phyloP scores from a whole-genome alignment of 805 yeast genomes.

The Scheffersomyces spartinae region DNA sequence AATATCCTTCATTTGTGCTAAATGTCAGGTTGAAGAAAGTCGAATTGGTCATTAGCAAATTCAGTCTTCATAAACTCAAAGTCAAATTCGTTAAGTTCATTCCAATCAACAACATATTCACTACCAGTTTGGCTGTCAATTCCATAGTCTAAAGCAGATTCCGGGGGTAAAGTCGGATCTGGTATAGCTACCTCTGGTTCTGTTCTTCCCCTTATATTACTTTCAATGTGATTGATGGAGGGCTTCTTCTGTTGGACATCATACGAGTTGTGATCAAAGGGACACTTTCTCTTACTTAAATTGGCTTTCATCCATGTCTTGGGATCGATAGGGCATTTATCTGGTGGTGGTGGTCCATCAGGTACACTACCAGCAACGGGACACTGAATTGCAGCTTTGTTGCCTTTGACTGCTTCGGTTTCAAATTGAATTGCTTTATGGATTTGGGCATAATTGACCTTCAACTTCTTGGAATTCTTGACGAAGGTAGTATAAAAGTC shows the following conservation, averaged over 20 bases:
- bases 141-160: no score
- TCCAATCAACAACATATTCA: no score
- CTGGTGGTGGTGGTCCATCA: conserved; percentile 1
- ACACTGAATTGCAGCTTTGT: conserved; percentile 2
- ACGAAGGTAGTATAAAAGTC: conserved; percentile 26
- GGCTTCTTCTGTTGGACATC: conserved; percentile 1
- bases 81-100: conserved; percentile 12
- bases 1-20: no score
- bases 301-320: not conserved
- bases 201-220: conserved; percentile 9
- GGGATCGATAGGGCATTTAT: conserved; percentile 4
- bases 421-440: conserved; percentile 12
- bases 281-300: conserved; percentile 16
- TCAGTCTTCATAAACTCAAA: conserved; percentile 20
- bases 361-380: conserved; percentile 2
- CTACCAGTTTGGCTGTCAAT: no score
- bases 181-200: no score
- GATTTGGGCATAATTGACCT: conserved; percentile 20
- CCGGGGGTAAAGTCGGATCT: conserved; percentile 18
- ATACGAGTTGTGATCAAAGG: conserved; percentile 14
- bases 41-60: no score
- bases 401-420: conserved; percentile 1
- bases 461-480: conserved; percentile 16
- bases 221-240: conserved; percentile 7
- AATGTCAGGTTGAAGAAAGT: no score